Evolutionary conservation across 495 filamentous ascomycete species (phyloP).

Genomic region (Bombardia bombarda): DNA sequence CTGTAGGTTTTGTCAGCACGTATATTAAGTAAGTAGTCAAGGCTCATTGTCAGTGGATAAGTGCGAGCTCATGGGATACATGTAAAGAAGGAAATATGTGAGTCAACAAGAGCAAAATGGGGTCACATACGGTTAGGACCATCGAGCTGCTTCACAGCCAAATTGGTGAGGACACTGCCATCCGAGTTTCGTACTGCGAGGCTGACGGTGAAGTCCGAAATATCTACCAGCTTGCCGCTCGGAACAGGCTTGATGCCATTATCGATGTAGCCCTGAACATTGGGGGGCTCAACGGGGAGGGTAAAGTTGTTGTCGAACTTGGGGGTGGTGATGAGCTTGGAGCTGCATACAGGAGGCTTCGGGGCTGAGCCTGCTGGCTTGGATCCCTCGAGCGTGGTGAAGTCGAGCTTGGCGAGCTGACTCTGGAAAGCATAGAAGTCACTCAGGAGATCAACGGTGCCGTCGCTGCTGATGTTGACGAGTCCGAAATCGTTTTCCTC

Average conservation of each 20-base stretch:
- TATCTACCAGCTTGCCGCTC: conserved; percentile 31
- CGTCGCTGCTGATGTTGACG: conserved; percentile 58
- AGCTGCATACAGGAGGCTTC: conserved; percentile 50
- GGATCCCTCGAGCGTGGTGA: conserved; percentile 48
- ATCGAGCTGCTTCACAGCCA: conserved; percentile 37
- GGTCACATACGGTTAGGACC: conserved; percentile 25
- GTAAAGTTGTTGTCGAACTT: conserved; percentile 70
- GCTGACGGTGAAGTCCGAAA: conserved; percentile 34
- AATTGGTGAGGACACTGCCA: conserved; percentile 24
- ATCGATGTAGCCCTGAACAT: conserved; percentile 43
- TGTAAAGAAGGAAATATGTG: not conserved
- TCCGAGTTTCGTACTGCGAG: conserved; percentile 31
- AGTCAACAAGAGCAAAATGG: not conserved
- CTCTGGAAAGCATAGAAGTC: conserved; percentile 72
- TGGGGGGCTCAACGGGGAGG: conserved; percentile 48
- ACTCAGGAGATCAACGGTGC: conserved; percentile 49
- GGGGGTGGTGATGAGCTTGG: conserved; percentile 51
- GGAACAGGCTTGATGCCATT: conserved; percentile 39
- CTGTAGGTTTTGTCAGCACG: too few species aligned
- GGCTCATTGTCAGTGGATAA: too few species aligned
- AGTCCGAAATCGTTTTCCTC: conserved; percentile 70
- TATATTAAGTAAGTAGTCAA: too few species aligned
- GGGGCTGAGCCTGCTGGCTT: conserved; percentile 43
- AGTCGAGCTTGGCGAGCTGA: conserved; percentile 68
- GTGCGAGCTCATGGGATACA: not conserved